Evolutionary conservation across 768 basidiomycete genomes (phyloP).

Genomic region (Pseudohyphozyma bogoriensis): DNA sequence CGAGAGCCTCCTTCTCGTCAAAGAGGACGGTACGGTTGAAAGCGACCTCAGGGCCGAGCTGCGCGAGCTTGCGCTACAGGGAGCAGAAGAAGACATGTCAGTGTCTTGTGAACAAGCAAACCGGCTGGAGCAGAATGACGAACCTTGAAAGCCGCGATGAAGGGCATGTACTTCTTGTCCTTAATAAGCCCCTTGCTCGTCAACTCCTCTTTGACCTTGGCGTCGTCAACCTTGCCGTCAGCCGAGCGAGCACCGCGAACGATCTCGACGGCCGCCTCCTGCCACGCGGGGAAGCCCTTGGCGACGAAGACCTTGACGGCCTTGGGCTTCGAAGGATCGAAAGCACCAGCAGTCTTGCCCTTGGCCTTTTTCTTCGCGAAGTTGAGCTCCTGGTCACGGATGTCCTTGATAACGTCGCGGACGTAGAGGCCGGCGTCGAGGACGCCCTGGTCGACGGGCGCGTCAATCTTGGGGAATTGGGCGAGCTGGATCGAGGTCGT

Average conservation of each 20-base stretch:
- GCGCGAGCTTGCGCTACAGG: slow-evolving; percentile 14
- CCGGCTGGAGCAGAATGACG: slow-evolving; percentile 21
- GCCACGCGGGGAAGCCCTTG: slow-evolving; percentile 85
- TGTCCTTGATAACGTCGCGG: slow-evolving; percentile 78
- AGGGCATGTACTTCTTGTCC: slow-evolving; percentile 88
- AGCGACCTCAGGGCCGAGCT: slow-evolving; percentile 49
- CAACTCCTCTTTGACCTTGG: slow-evolving; percentile 58
- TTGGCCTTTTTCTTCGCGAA: slow-evolving; percentile 72
- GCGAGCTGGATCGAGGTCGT: slow-evolving; percentile 70
- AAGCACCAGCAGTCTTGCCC: slow-evolving; percentile 59
- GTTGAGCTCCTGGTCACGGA: slow-evolving; percentile 74
- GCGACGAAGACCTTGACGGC: slow-evolving; percentile 83
- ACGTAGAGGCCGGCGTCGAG: slow-evolving; percentile 74
- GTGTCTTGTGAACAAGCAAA: not conserved
- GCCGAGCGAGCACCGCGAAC: slow-evolving; percentile 20
- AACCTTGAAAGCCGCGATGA: slow-evolving; percentile 87
- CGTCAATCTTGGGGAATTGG: slow-evolving; percentile 62
- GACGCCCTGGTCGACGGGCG: slow-evolving; percentile 52
- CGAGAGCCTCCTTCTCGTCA: slow-evolving; percentile 64
- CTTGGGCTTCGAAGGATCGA: slow-evolving; percentile 69
- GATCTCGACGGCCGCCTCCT: slow-evolving; percentile 65
- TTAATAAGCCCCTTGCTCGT: slow-evolving; percentile 70
- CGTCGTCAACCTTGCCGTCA: slow-evolving; percentile 64
- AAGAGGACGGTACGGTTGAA: slow-evolving; percentile 77
- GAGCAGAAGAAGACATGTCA: not conserved